Base-by-base conservation (phyloP, 805 yeast species). In the Huiozyma naganishii region DNA sequence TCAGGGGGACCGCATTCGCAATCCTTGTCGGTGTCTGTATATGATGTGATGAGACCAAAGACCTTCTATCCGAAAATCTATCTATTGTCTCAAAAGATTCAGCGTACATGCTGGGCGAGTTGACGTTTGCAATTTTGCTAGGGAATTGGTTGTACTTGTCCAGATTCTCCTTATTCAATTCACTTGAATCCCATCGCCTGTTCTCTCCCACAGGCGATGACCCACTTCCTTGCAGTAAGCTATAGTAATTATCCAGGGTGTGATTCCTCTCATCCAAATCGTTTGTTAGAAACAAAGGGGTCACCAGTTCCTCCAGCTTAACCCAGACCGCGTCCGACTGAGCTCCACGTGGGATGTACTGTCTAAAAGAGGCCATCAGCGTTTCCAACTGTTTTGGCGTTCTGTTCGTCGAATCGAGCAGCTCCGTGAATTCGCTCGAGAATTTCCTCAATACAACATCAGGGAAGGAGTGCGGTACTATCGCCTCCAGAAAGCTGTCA, bases 1-100 rank as follows among this genome's bases (percentile, higher is more conserved):
- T 47, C 40, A 60, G 41, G 2, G 63, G 47, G 2, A 44, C 38
- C 9, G 42, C 44, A 33, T 42, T 45, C n/a, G 36, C 32, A 10
- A 32, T 35, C 33, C 42, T 46, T 30, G 40, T 41, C 6, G 45
- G 37, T 7, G 38, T 32, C 32, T 48, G 46, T 10, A 46, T 50
- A 36, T 48, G 46, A 12, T 45, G 52, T 1, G 62, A 51, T 0
- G 70, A 65, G 27, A 61, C 48, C 4, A 58, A 47, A 0, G 72
- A 67, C 47, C 68, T 57, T 43, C 65, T 57, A 39, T 66, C 71
- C 1, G 70, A 65, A 7, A 59, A 48, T 41, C 58, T 57, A 44
- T 68, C 71, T 36, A 61, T 50, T 38, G 66, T 62, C 43, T 68
- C 72, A 50, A 61, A 67, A 0, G 72, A 67, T 40, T 65, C 69